Base-by-base conservation (phyloP, 441 rosid species). In the Gossypium schwendimanii region DNA sequence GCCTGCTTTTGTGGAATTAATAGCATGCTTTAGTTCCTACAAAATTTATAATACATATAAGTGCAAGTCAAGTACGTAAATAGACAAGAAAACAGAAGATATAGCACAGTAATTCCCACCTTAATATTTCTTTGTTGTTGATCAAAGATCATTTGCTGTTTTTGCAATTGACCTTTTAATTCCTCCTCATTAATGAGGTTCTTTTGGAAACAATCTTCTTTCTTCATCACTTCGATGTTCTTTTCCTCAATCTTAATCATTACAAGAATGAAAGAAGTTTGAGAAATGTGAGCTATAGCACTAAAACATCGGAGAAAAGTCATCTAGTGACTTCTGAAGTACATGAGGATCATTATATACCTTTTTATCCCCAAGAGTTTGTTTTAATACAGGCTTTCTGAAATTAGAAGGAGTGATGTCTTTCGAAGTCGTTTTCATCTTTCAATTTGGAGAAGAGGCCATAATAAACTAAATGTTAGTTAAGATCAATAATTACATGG, bases 1-100 rank as follows among this genome's bases (percentile, higher is more conserved):
- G 15, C 97, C 99, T 75, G 93, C 87, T 84, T 87, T 95, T 74
- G 98, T 88, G 73, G 87, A 78, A 75, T 78, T 79, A 62, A 91
- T 84, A 45, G 85, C 79, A 70, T 84, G 87, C 80, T 86, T 91
- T 74, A 95, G 70, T 75, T 89, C 97, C 99, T 95, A 26, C 7
- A 50, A 52, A 24, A 72, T 15, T n/a, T 59, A 72, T 47, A 11
- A 70, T 21, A 59, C 54, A 39, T 70, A 60, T 23, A 3, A 65
- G 23, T 73, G 58, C 66, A 52, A 68, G 41, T 64, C 8, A 52
- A 60, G 73, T 53, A 10, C 4, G 28, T 54, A 0, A 61, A 79
- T 21, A 28, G 62, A 61, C 15, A 24, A 74, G 60, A 57, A 74
- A 20, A 28, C 14, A 17, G 26, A 75, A 7, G 6, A 73, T 62